Percentiles rank a stretch among this genome's conserved stretches.
phyloP scores from a whole-genome alignment of 1,284 basidiomycete species.

The Gomphus bonarii region DNA sequence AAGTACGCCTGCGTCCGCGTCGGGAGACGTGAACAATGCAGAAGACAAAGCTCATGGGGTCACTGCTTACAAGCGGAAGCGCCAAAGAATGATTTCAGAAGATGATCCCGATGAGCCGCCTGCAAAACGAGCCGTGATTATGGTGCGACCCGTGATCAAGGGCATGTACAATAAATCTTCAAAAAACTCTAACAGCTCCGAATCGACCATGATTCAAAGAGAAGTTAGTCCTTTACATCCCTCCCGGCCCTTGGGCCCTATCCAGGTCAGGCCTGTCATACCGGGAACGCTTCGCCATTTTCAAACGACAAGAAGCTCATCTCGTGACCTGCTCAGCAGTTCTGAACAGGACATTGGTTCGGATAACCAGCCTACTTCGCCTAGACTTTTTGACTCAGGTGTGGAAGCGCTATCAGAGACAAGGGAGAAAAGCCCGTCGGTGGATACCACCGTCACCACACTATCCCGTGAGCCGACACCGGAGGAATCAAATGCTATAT shows the following conservation, averaged over 20 bases:
- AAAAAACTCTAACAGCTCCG: not conserved
- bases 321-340: not conserved
- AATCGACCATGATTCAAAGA: not conserved
- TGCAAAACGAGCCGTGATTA: slow-evolving; percentile 1
- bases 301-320: slow-evolving; percentile 3
- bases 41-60: not conserved
- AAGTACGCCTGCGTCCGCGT: not conserved
- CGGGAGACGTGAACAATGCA: not conserved
- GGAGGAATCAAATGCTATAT: not conserved
- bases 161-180: not conserved
- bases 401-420: not conserved
- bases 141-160: not conserved
- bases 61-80: slow-evolving; percentile 31
- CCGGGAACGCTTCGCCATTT: slow-evolving; percentile 8
- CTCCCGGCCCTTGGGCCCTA: not conserved
- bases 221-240: not conserved
- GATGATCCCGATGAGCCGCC: slow-evolving; percentile 5
- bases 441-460: not conserved
- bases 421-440: not conserved
- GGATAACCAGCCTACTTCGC: not conserved
- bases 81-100: slow-evolving; percentile 18
- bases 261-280: slow-evolving; percentile 8
- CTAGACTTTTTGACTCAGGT: not conserved
- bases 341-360: not conserved
- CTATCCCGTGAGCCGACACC: not conserved